These are phyloP conservation scores for Didymella glomerata DNA, from an alignment of 2,329 filamentous ascomycete species.

Conservation along the genomic window DNA sequence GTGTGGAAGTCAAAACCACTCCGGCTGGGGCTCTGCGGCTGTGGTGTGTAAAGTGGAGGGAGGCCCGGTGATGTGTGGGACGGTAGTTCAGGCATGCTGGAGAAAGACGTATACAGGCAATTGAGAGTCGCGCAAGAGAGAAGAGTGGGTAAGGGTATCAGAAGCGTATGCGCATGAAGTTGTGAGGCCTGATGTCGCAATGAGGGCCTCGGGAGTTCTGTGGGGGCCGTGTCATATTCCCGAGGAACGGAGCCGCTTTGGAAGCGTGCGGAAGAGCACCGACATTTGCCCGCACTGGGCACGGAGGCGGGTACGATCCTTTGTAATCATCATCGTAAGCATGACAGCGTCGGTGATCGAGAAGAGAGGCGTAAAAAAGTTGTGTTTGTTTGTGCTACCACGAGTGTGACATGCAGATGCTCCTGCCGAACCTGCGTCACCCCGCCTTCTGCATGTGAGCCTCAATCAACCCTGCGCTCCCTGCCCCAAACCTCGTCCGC, in stretches of 20 bases:
- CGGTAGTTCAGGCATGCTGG: conserved; percentile 63
- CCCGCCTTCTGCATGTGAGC: neutral
- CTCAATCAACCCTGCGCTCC: conserved; percentile 51
- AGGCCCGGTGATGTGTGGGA: conserved; percentile 62
- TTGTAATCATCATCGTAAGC: conserved; percentile 32
- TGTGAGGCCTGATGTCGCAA: conserved; percentile 17
- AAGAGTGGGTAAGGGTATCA: conserved; percentile 11
- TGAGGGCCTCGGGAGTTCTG: conserved; percentile 15
- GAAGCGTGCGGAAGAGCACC: conserved; percentile 36
- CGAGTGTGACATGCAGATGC: conserved; percentile 4
- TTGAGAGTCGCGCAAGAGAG: conserved; percentile 18
- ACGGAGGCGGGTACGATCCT: conserved; percentile 13
- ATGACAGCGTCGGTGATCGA: conserved; percentile 27
- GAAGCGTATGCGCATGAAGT: conserved; percentile 4
- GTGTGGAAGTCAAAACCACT: conserved; percentile 50
- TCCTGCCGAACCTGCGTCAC: conserved; percentile 7
- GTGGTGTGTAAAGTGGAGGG: conserved; percentile 63
- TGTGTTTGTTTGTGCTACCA: conserved; percentile 10
- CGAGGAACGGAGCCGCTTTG: conserved; percentile 30
- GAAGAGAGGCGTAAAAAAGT: neutral
- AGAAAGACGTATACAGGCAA: conserved; percentile 3
- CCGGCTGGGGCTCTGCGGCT: conserved; percentile 55
- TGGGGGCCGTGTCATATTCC: conserved; percentile 16
- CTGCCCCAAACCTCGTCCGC: conserved; percentile 92
- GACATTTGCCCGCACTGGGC: conserved; percentile 22